phyloP scores from a whole-genome alignment of 305 asterid genomes.

The Ajuga reptans region DNA sequence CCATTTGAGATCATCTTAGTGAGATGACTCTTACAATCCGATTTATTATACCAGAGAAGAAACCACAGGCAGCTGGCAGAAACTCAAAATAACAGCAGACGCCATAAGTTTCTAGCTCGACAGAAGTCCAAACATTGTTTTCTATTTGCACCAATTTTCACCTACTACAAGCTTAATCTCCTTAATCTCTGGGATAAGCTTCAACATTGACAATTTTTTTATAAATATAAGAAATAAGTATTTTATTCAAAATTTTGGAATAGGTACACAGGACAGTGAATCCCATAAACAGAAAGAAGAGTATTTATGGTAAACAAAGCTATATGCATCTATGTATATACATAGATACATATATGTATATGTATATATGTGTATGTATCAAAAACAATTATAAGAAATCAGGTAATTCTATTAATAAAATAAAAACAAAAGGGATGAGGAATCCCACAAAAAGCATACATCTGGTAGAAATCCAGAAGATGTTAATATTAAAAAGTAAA shows the following conservation, averaged over 20 bases:
- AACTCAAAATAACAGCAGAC: neutral
- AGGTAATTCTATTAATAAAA: no score
- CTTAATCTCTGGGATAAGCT: conserved; percentile 12
- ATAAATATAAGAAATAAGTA: no score
- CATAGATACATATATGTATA: neutral
- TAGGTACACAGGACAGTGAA: no score
- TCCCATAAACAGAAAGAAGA: no score
- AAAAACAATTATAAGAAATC: no score
- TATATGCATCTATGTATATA: neutral
- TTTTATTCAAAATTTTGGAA: no score
- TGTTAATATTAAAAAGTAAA: neutral
- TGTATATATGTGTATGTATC: neutral
- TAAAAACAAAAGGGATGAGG: no score
- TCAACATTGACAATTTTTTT: neutral
- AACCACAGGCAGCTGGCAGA: neutral
- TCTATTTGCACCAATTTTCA: neutral
- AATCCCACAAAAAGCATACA: no score
- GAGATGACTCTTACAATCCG: conserved; percentile 5
- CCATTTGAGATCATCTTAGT: neutral
- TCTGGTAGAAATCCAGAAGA: neutral
- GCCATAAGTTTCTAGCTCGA: neutral
- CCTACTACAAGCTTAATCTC: neutral
- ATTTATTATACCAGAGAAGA: neutral
- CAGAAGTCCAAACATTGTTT: neutral
- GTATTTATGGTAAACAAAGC: neutral